Conservation (phyloP, 2,329 filamentous ascomycete species). For the Colletotrichum melonis region DNA sequence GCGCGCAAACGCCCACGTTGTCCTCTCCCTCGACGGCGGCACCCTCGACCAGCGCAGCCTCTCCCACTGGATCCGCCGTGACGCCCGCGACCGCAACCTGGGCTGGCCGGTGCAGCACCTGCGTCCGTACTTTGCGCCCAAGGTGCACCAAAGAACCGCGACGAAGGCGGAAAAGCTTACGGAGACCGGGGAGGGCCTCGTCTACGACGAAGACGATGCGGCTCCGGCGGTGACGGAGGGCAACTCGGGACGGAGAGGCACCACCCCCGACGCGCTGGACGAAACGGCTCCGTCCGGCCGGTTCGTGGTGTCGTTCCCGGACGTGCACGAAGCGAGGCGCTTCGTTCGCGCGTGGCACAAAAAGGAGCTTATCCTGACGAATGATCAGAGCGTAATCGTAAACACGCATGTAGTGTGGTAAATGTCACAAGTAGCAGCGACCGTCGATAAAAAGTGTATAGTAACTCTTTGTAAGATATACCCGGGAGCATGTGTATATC, state of each 20-base stretch:
- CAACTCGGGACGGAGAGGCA: neutral
- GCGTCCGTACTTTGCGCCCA: constrained; percentile 32
- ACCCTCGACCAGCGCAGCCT: constrained; percentile 44
- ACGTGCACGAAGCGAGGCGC: constrained; percentile 46
- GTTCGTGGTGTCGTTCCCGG: constrained; percentile 48
- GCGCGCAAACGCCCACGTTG: constrained; percentile 44
- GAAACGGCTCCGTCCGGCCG: constrained; percentile 36
- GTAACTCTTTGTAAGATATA: neutral
- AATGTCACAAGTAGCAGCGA: neutral
- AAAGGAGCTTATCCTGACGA: constrained; percentile 39
- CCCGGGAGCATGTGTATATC: neutral
- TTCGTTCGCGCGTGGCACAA: constrained; percentile 57
- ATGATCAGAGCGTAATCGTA: constrained; percentile 11
- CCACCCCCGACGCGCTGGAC: neutral
- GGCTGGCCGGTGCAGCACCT: constrained; percentile 38
- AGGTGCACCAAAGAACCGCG: neutral
- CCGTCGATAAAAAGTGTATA: neutral
- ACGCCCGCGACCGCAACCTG: constrained; percentile 52
- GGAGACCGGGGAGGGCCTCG: neutral
- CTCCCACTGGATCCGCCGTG: constrained; percentile 51
- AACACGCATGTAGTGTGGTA: constrained; percentile 34
- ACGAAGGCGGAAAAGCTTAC: neutral
- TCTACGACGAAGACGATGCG: constrained; percentile 3
- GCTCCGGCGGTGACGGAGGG: constrained; percentile 3
- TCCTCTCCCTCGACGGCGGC: constrained; percentile 50